Evolutionary conservation across 2,329 filamentous ascomycete genomes (phyloP).

Genomic region (Fusarium tricinctum): DNA sequence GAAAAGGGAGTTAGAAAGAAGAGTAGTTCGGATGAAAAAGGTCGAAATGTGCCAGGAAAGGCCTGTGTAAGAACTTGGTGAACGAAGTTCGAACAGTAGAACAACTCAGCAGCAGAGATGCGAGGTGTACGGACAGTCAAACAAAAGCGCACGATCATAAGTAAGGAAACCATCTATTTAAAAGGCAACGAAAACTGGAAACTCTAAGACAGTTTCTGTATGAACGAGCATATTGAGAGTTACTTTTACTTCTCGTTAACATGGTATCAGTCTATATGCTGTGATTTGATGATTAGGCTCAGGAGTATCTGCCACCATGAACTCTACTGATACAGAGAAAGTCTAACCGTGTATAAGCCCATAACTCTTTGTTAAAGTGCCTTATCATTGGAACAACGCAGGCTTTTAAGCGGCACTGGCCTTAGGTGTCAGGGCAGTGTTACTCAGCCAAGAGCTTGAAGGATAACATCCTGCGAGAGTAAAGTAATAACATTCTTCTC

Average conservation of each 20-base stretch:
- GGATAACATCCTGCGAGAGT: rapidly evolving
- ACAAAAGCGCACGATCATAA: background rate
- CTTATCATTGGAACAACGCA: too few species aligned
- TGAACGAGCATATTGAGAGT: background rate
- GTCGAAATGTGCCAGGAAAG: background rate
- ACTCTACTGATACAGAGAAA: too few species aligned
- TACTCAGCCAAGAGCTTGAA: too few species aligned
- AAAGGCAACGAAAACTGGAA: background rate
- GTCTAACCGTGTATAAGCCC: too few species aligned
- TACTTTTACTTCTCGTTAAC: background rate
- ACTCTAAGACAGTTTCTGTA: background rate
- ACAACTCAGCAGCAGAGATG: background rate
- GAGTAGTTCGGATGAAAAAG: background rate
- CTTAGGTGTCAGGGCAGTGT: too few species aligned
- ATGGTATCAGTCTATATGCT: background rate
- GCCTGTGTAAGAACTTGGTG: background rate
- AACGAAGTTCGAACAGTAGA: background rate
- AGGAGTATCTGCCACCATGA: background rate
- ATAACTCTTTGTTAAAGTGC: background rate
- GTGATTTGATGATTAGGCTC: background rate
- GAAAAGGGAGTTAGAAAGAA: background rate
- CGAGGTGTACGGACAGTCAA: background rate
- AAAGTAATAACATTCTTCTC: background rate
- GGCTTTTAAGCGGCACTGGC: too few species aligned
- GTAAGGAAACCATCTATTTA: background rate